Percentiles rank a stretch among this genome's conserved stretches.
Evolutionary conservation across 2,329 filamentous ascomycete species (phyloP).

Genomic region (Annulohypoxylon truncatum): DNA sequence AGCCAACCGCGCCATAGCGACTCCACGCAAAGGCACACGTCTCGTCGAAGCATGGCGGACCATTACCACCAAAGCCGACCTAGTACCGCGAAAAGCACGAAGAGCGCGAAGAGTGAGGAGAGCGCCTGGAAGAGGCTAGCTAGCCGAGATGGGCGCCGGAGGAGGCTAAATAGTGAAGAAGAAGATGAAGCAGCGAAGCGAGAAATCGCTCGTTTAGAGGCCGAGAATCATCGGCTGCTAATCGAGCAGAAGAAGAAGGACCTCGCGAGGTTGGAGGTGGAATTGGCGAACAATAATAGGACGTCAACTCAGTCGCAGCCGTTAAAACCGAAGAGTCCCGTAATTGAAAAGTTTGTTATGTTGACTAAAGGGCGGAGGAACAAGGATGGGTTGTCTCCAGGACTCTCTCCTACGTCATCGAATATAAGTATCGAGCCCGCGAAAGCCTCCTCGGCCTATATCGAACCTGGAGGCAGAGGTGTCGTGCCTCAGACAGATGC

Average conservation of each 20-base stretch:
- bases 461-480: constrained; percentile 59
- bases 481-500: constrained; percentile 72
- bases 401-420: constrained; percentile 50
- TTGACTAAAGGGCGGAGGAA: constrained; percentile 58
- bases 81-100: constrained; percentile 35
- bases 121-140: constrained; percentile 38
- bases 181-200: constrained; percentile 49
- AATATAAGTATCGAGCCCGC: constrained; percentile 38
- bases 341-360: constrained; percentile 62
- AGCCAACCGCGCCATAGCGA: constrained; percentile 43
- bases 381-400: constrained; percentile 52
- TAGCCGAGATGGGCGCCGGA: constrained; percentile 37
- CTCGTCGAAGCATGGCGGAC: constrained; percentile 39
- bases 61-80: constrained; percentile 35
- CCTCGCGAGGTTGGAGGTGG: constrained; percentile 58
- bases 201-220: constrained; percentile 58
- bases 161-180: constrained; percentile 36
- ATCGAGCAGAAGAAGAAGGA: constrained; percentile 63
- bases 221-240: constrained; percentile 61
- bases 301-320: constrained; percentile 34
- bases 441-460: constrained; percentile 48
- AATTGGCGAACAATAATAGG: constrained; percentile 54
- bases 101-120: constrained; percentile 37
- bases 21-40: constrained; percentile 28
- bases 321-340: constrained; percentile 53